Evolutionary conservation across 305 asterid species (phyloP).

Genomic region (Fraxinus latifolia): DNA sequence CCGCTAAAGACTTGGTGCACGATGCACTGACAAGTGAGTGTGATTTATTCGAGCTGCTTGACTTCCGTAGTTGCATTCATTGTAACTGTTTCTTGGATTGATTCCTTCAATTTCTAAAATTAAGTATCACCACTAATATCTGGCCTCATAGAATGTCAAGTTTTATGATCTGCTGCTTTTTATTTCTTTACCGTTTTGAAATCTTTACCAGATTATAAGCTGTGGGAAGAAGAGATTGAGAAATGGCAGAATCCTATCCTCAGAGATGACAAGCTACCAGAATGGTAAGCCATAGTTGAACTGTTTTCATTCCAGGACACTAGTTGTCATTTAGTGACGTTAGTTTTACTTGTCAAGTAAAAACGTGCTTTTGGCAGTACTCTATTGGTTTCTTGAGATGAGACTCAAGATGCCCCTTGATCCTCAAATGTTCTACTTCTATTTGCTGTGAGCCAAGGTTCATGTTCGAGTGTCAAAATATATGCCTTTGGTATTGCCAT

Average conservation of each 20-base stretch:
- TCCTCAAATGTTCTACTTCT: not conserved
- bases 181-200: not conserved
- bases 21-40: conserved; percentile 89
- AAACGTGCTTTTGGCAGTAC: not conserved
- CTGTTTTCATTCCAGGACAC: not conserved
- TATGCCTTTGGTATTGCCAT: not conserved
- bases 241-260: conserved; percentile 98
- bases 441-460: not conserved
- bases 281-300: conserved; percentile 57
- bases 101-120: not conserved
- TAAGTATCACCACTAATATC: not conserved
- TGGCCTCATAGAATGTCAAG: not conserved
- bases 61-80: not conserved
- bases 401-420: not conserved
- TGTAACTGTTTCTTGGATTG: conserved; percentile 8
- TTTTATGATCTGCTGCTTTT: not conserved
- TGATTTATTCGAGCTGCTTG: conserved; percentile 14
- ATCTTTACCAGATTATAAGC: conserved; percentile 62
- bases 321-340: not conserved
- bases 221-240: conserved; percentile 99
- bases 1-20: conserved; percentile 86
- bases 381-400: not conserved
- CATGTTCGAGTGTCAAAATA: not conserved
- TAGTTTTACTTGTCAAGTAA: not conserved
- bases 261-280: conserved; percentile 74